Evolutionary conservation across 2,329 filamentous ascomycete species (phyloP).

Genomic region (Neobulgaria alba): DNA sequence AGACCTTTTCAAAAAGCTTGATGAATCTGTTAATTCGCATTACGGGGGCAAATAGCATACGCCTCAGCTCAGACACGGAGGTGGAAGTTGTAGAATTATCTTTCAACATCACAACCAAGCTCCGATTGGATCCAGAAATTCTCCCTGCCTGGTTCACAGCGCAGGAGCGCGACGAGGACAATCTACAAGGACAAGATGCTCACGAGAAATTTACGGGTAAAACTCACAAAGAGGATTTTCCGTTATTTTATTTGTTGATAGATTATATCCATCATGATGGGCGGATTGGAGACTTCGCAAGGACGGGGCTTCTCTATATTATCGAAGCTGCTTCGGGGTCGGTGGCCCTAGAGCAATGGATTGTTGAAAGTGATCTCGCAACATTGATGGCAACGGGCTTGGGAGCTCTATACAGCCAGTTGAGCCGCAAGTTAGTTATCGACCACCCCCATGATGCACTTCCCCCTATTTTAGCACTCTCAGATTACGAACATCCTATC

Average conservation of each 20-base stretch:
- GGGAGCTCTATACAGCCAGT: constrained; percentile 62
- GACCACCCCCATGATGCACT: constrained; percentile 65
- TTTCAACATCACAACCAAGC: constrained; percentile 95
- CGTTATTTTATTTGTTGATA: constrained; percentile 88
- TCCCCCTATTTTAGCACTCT: constrained; percentile 77
- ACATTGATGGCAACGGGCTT: constrained; percentile 95
- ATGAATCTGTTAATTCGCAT: constrained; percentile 80
- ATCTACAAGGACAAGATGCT: constrained; percentile 33
- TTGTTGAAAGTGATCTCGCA: constrained; percentile 91
- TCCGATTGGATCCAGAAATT: constrained; percentile 79
- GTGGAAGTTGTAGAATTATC: constrained; percentile 83
- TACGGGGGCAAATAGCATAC: constrained; percentile 62
- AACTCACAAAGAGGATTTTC: constrained; percentile 87
- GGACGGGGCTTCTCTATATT: constrained; percentile 89
- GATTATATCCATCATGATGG: constrained; percentile 97
- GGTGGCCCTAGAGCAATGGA: constrained; percentile 80
- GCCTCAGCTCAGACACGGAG: constrained; percentile 73
- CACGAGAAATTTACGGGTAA: constrained; percentile 70
- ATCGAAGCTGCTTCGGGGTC: constrained; percentile 88
- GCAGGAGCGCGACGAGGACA: constrained; percentile 29
- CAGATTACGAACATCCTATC: constrained; percentile 74
- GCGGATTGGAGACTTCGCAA: constrained; percentile 87
- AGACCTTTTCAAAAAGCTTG: constrained; percentile 75
- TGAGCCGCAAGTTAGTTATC: constrained; percentile 72
- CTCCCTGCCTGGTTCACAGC: constrained; percentile 86